Evolutionary conservation across 139 green algal genomes (phyloP), one percentile per base, ranked within the genome.

Genomic region (Auxenochlorella pyrenoidosa): DNA sequence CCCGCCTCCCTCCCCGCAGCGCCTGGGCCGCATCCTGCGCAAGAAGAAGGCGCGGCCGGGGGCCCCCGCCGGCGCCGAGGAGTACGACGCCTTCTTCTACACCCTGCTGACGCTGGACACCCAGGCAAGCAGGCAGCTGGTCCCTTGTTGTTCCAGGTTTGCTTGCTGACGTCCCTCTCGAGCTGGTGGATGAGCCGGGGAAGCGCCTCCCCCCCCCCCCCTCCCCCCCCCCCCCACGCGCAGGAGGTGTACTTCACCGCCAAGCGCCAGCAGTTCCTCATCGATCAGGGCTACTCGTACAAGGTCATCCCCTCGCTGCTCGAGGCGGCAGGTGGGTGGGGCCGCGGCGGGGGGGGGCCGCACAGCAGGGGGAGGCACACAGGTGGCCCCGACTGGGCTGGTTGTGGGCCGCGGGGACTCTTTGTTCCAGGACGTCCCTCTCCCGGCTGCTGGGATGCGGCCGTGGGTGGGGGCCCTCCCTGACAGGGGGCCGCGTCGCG

Each of bases 11-110:
- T 54, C 8, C n/a, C 47, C 96, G 43, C 97, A 99, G 93, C 94
- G 98, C 36, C 93, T 99, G 80, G 98, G 98, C 41, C 94, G 98
- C 79, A 99, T 99, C 92, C 92, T 99, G 60, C 87, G 98, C 1
- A 94, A 98, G 72, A 99, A 99, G 91, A 94, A 96, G 79, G 90
- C 84, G 40, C 90, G 92, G 86, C 81, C 90, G 78, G 92, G 85
- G 40, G 84, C 54, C 28, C 89, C 65, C 68, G 66, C 81, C 2
- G 79, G 85, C 15, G 78, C 79, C 59, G 92, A 95, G 66, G 94
- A 99, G 89, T 99, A 95, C 89, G 98, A 99, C 89, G 97, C 98
- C 21, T 99, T 99, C 91, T 99, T 99, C 93, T 99, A 99, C 95
- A 98, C 97, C n/a, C 94, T 99, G n/a, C 97, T 99, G 0, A 96